Evolutionary conservation across 169 alveolate genomes (phyloP).

Genomic region (Plasmodium chabaudi): DNA sequence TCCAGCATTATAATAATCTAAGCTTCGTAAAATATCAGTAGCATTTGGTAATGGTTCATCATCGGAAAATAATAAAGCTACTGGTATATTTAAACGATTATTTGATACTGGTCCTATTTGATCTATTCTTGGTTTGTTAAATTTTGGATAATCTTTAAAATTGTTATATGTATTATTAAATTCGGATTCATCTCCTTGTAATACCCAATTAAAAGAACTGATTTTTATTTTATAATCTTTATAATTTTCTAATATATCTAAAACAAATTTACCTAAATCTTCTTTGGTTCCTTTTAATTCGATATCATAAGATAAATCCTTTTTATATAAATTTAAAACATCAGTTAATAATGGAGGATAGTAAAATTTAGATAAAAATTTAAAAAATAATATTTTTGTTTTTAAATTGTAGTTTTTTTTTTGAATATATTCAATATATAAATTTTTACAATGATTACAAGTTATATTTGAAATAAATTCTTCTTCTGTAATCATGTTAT

Average conservation of each 20-base stretch:
- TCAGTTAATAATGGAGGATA: conserved; percentile 53
- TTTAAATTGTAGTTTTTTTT: conserved; percentile 14
- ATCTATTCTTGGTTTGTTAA: conserved; percentile 18
- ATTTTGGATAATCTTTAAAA: conserved; percentile 11
- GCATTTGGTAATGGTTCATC: conserved; percentile 57
- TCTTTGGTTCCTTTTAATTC: conserved; percentile 71
- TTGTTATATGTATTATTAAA: background rate
- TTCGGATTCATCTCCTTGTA: conserved; percentile 11
- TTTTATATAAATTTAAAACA: conserved; percentile 26
- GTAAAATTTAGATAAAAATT: conserved; percentile 33
- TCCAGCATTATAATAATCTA: conserved; percentile 59
- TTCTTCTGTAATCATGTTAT: conserved; percentile 2
- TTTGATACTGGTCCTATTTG: conserved; percentile 31
- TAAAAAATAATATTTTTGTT: conserved; percentile 26
- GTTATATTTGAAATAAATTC: conserved; percentile 18
- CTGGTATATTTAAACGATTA: conserved; percentile 50
- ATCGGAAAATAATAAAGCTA: conserved; percentile 61
- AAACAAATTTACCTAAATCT: conserved; percentile 31
- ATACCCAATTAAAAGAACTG: conserved; percentile 65
- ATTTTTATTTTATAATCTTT: conserved; percentile 41
- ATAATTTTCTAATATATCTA: conserved; percentile 49
- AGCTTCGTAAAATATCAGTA: conserved; percentile 9
- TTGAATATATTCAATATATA: conserved; percentile 17
- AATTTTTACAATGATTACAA: conserved; percentile 25
- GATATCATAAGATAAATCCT: conserved; percentile 53